A percentile compares a stretch with the other conserved stretches of the same genome.
phyloP scores from a whole-genome alignment of 257 asterid species.

The Verbena officinalis region DNA sequence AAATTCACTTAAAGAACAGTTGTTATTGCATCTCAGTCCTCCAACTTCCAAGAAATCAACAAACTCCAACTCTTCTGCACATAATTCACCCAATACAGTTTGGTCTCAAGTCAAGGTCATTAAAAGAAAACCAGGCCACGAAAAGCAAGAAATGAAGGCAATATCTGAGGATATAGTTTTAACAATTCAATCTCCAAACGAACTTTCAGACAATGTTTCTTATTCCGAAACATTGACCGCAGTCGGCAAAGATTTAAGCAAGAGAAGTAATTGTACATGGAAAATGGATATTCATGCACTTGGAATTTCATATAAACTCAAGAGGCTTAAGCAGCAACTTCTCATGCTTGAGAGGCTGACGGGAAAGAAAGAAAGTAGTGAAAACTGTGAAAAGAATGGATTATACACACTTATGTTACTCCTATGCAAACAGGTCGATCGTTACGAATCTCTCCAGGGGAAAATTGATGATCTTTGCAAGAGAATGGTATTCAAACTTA shows the following conservation, averaged over 20 bases:
- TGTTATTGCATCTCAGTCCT: constrained; percentile 49
- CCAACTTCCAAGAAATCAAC: constrained; percentile 50
- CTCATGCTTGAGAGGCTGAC: constrained; percentile 79
- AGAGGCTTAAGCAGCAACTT: constrained; percentile 88
- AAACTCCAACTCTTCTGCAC: constrained; percentile 43
- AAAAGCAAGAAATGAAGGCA: constrained; percentile 50
- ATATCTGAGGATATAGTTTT: constrained; percentile 57
- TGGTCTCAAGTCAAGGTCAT: constrained; percentile 80
- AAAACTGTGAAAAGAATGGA: constrained; percentile 31
- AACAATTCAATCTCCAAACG: constrained; percentile 16
- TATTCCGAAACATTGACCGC: constrained; percentile 44
- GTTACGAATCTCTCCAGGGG: constrained; percentile 83
- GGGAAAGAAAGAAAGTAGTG: constrained; percentile 63
- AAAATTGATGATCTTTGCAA: constrained; percentile 79
- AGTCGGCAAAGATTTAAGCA: constrained; percentile 34
- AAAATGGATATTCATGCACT: constrained; percentile 92
- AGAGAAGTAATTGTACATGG: constrained; percentile 43
- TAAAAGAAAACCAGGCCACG: constrained; percentile 56
- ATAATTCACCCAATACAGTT: constrained; percentile 40
- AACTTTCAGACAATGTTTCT: constrained; percentile 28
- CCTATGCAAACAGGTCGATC: constrained; percentile 70
- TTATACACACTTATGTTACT: constrained; percentile 53
- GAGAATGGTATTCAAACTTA: constrained; percentile 61
- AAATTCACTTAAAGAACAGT: constrained; percentile 62
- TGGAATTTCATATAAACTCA: constrained; percentile 87